phyloP scores from a whole-genome alignment of 257 asterid species.

The Jacaranda copaia region DNA sequence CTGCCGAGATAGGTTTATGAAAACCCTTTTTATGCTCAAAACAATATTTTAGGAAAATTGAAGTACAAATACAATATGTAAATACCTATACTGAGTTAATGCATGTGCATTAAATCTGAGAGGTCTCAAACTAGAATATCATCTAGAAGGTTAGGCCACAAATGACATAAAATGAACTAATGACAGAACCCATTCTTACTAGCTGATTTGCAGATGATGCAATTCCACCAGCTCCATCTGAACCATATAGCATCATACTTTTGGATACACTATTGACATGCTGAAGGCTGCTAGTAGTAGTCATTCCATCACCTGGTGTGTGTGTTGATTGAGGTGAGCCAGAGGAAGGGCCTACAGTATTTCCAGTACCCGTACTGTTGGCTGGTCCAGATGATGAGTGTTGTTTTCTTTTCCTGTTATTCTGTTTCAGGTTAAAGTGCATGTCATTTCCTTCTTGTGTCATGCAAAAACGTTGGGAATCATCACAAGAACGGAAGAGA shows the following conservation, averaged over 20 bases:
- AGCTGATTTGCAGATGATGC: slow-evolving; percentile 92
- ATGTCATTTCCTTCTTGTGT: slow-evolving; percentile 31
- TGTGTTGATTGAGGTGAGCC: slow-evolving; percentile 94
- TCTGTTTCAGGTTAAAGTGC: slow-evolving; percentile 57
- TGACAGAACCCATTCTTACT: slow-evolving; percentile 53
- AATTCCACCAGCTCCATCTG: slow-evolving; percentile 90
- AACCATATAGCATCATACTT: slow-evolving; percentile 80
- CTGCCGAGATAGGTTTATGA: not conserved
- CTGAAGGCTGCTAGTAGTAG: slow-evolving; percentile 81
- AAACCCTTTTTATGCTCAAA: slow-evolving; percentile 25
- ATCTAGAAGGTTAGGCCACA: slow-evolving; percentile 16
- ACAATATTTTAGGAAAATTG: slow-evolving; percentile 3
- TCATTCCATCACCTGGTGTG: slow-evolving; percentile 93
- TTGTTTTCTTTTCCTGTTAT: slow-evolving; percentile 84
- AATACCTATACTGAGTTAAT: not conserved
- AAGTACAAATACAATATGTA: not conserved
- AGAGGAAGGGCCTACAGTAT: slow-evolving; percentile 80
- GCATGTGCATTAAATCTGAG: not conserved
- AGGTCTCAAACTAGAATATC: not conserved
- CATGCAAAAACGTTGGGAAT: slow-evolving; percentile 17
- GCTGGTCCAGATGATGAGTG: slow-evolving; percentile 96
- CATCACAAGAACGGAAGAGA: not conserved
- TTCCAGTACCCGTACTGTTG: slow-evolving; percentile 83
- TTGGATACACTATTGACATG: slow-evolving; percentile 77
- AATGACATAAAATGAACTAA: slow-evolving; percentile 17